Percentiles rank a stretch among this genome's conserved stretches.
These are phyloP conservation scores for Exophiala calicioides DNA, from an alignment of 2,329 filamentous ascomycete genomes.

Conservation along the genomic window DNA sequence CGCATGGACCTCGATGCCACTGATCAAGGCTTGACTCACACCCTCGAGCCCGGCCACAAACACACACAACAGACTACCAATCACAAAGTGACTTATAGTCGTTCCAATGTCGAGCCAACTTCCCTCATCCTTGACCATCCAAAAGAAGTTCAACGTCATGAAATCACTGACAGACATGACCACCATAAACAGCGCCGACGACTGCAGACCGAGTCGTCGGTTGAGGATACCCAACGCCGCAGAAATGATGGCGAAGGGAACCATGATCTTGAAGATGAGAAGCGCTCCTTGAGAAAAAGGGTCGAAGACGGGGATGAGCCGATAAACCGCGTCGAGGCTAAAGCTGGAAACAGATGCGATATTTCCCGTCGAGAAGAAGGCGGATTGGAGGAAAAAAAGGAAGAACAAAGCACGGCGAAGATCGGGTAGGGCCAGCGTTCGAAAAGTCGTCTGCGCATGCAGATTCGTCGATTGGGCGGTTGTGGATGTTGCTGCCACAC, in stretches of 20 bases:
- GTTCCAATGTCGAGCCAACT: slow-evolving; percentile 97
- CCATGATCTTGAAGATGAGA: slow-evolving; percentile 83
- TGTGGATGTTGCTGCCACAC: slow-evolving; percentile 27
- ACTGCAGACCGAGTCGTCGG: slow-evolving; percentile 76
- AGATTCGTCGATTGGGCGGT: slow-evolving; percentile 35
- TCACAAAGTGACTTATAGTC: slow-evolving; percentile 92
- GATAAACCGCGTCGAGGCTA: slow-evolving; percentile 83
- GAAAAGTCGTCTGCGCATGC: slow-evolving; percentile 46
- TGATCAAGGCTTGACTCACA: slow-evolving; percentile 78
- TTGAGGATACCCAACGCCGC: slow-evolving; percentile 95
- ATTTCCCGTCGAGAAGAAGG: slow-evolving; percentile 96
- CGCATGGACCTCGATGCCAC: slow-evolving; percentile 65
- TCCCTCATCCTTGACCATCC: slow-evolving; percentile 93
- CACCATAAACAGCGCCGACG: slow-evolving; percentile 88
- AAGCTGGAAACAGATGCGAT: slow-evolving; percentile 92
- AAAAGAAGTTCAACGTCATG: slow-evolving; percentile 94
- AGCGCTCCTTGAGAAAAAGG: slow-evolving; percentile 89
- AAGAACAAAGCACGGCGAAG: slow-evolving; percentile 90
- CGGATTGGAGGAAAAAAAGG: slow-evolving; percentile 89
- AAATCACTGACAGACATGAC: slow-evolving; percentile 91
- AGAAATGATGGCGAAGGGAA: slow-evolving; percentile 89
- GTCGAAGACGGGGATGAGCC: slow-evolving; percentile 88
- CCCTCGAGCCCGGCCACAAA: slow-evolving; percentile 89
- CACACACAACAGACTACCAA: slow-evolving; percentile 83
- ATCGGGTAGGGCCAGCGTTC: slow-evolving; percentile 77